These are phyloP conservation scores for Phytophthora pinifolia DNA, from an alignment of 352 stramenopile species.

Conservation along the genomic window DNA sequence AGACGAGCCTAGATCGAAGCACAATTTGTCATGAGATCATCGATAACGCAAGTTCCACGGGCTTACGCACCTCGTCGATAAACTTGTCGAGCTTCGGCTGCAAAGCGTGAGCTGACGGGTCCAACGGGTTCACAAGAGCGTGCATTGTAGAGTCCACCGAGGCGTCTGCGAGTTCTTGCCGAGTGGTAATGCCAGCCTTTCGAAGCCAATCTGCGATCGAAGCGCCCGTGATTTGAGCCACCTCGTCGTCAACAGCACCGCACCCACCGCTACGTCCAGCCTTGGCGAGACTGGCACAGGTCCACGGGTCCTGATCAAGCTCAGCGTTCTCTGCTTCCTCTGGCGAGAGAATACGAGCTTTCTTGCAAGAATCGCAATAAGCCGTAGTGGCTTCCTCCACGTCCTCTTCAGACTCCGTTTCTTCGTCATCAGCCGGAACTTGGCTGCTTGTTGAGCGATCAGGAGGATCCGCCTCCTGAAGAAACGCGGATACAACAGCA, in stretches of 20 bases:
- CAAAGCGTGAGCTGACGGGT: slow-evolving; percentile 39
- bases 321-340: slow-evolving; percentile 37
- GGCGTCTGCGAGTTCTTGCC: slow-evolving; percentile 60
- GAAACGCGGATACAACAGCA: slow-evolving; percentile 48
- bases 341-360: slow-evolving; percentile 67
- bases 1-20: slow-evolving; percentile 49
- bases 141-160: slow-evolving; percentile 28
- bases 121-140: slow-evolving; percentile 35
- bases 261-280: slow-evolving; percentile 43
- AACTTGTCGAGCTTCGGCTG: slow-evolving; percentile 50
- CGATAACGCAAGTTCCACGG: neutral
- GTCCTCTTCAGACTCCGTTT: slow-evolving; percentile 49
- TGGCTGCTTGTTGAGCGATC: no score
- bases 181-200: slow-evolving; percentile 49
- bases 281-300: slow-evolving; percentile 43
- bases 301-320: slow-evolving; percentile 53
- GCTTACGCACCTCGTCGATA: slow-evolving; percentile 55
- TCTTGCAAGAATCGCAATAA: slow-evolving; percentile 82
- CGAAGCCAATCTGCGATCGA: slow-evolving; percentile 48
- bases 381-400: slow-evolving; percentile 68
- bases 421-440: slow-evolving; percentile 11
- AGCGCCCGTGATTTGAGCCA: slow-evolving; percentile 56
- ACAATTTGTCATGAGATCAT: neutral
- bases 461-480: slow-evolving; percentile 2
- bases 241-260: slow-evolving; percentile 69